Evolutionary conservation across 257 asterid species (phyloP).

Genomic region (Nicotiana otophora): DNA sequence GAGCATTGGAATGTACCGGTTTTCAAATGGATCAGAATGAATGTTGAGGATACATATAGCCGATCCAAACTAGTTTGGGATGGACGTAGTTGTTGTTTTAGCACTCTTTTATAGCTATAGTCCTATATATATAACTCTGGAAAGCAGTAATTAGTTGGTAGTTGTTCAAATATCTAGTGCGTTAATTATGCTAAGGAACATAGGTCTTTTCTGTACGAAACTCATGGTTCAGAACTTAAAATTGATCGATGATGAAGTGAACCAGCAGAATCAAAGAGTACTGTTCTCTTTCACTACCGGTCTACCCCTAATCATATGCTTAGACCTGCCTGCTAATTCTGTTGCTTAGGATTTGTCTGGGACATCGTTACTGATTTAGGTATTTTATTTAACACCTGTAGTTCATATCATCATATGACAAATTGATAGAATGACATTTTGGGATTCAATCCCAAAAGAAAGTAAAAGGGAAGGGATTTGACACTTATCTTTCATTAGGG

Average conservation of each 20-base stretch:
- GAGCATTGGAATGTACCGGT: not conserved
- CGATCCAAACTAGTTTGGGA: not conserved
- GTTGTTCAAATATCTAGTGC: not conserved
- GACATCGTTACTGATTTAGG: not conserved
- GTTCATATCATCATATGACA: not conserved
- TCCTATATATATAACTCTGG: not conserved
- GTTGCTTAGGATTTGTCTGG: not conserved
- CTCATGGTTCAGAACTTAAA: not conserved
- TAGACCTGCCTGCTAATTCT: not conserved
- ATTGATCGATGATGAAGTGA: not conserved
- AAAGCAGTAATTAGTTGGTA: not conserved
- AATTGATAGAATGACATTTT: not conserved
- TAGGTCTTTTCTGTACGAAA: not conserved
- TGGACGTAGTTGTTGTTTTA: not conserved
- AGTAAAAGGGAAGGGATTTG: not conserved
- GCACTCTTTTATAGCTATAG: not conserved
- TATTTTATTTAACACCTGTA: not conserved
- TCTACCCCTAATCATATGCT: not conserved
- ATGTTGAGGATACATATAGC: not conserved
- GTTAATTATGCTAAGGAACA: not conserved
- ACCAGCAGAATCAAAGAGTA: not conserved
- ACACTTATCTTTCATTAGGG: not conserved
- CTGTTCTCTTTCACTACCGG: not conserved
- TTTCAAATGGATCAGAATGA: not conserved
- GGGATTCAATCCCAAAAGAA: slow-evolving; percentile 1